These are phyloP conservation scores for Anisodus acutangulus DNA, from an alignment of 257 asterid species.

Conservation along the genomic window DNA sequence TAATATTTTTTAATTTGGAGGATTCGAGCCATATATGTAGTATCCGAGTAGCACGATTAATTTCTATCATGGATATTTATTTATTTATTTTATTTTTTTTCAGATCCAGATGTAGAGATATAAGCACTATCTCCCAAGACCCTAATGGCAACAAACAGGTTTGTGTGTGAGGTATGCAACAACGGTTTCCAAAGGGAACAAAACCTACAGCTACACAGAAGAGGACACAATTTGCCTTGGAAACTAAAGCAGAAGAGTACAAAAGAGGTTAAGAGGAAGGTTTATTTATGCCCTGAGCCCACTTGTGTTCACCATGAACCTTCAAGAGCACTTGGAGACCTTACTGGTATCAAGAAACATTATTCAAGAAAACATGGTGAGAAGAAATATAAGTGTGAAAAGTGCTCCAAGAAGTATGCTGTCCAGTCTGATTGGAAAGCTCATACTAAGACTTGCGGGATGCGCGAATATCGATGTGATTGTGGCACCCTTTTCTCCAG, in stretches of 20 bases:
- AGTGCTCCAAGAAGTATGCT: constrained; percentile 27
- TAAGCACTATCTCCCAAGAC: constrained; percentile 28
- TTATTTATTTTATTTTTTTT: neutral
- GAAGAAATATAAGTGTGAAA: constrained; percentile 26
- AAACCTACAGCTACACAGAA: constrained; percentile 30
- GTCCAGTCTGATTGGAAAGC: constrained; percentile 36
- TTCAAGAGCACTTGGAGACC: constrained; percentile 29
- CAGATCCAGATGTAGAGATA: constrained; percentile 33
- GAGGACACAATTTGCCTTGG: constrained; percentile 35
- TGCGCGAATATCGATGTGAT: constrained; percentile 72
- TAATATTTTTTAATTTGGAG: neutral
- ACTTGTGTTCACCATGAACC: constrained; percentile 27
- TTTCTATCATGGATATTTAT: neutral
- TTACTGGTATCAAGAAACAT: constrained; percentile 33
- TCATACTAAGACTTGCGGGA: constrained; percentile 30
- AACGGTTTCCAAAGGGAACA: constrained; percentile 30
- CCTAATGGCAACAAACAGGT: constrained; percentile 30
- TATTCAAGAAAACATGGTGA: constrained; percentile 33
- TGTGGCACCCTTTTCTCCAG: constrained; percentile 87
- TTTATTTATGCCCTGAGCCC: constrained; percentile 30
- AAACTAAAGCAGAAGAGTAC: constrained; percentile 26
- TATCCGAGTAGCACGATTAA: neutral
- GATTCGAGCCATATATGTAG: neutral
- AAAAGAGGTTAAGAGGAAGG: constrained; percentile 25
- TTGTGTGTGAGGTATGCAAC: constrained; percentile 32